Evolutionary conservation across 805 yeast genomes (phyloP).

Genomic region (Jamesozyma piceae): DNA sequence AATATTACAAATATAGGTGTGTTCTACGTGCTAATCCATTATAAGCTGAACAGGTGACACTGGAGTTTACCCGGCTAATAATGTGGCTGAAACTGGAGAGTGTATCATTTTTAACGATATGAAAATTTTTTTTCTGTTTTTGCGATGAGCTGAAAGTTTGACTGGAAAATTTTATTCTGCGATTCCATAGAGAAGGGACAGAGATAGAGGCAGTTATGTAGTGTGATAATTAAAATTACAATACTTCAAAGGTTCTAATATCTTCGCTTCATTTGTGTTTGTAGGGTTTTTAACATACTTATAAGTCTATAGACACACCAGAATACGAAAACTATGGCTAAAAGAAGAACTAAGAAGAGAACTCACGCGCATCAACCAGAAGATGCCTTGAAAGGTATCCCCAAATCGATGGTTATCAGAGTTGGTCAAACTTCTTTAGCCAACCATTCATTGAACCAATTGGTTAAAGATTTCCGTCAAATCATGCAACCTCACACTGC

Average conservation of each 20-base stretch:
- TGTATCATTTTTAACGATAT: neutral
- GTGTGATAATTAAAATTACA: no score
- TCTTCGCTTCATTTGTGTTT: no score
- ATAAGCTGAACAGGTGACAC: no score
- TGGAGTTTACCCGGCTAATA: no score
- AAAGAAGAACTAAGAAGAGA: conserved; percentile 66
- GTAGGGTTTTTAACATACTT: no score
- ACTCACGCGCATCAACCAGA: conserved; percentile 62
- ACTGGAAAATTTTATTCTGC: neutral
- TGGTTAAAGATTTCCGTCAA: conserved; percentile 78
- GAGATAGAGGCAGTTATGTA: no score
- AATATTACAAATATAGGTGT: no score
- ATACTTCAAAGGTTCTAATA: no score
- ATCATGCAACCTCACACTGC: conserved; percentile 98
- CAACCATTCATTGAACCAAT: conserved; percentile 73
- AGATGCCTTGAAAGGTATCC: conserved; percentile 67
- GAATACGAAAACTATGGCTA: conserved; percentile 34
- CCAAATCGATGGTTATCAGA: conserved; percentile 89
- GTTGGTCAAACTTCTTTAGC: conserved; percentile 48
- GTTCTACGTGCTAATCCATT: no score
- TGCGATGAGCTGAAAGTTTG: neutral
- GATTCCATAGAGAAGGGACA: no score
- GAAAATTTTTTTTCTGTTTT: conserved; percentile 1
- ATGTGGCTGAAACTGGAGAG: no score
- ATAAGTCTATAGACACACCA: no score